Base-by-base conservation (phyloP, 176 grass and related monocot genomes). In the Juncus effusus region DNA sequence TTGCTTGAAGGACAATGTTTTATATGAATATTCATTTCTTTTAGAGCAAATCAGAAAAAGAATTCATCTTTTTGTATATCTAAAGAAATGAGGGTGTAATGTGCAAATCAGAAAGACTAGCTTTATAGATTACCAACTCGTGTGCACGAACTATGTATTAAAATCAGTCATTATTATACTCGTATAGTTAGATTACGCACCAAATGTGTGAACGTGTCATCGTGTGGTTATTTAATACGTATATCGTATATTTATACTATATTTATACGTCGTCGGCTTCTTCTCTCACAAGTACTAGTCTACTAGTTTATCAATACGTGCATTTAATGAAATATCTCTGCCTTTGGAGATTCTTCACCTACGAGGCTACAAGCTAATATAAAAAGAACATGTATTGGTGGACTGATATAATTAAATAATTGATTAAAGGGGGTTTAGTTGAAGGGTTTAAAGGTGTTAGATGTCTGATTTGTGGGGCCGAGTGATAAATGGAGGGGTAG, bases 121-220 rank as follows among this genome's bases (percentile, higher is more conserved):
- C 51, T 58, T 10, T 10, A 50, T 53, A 51, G 74, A 77, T 61
- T 74, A 79, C 70, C 74, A 59, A 95, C 75, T 87, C 86, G 78
- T 87, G 90, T 67, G 83, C 90, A 90, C 86, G 80, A 90, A 82
- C 80, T 77, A 10, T 3, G 19, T 58, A 56, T 56, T 56, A 56
- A 41, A 69, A 55, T 19, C 40, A 13, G 11, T 41, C 11, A 41
- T 37, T 58, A 70, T 70, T 59, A 39, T 67, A 15, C 14, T 3
- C 28, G 37, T 16, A 70, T 56, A 4, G 19, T 28, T 28, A 28
- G 19, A 28, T 28, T 28, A 28, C 19, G 19, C 19, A 28, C 19
- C 19, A 70, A 13, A 57, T 13, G 5, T 57, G 5, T 4, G 14
- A 2, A 38, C 38, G 41, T 70, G 67, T 42, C 54, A 15, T 5